Evolutionary conservation across 305 asterid species (phyloP), one percentile per base, ranked within the genome.

Genomic region (Plantago coronopus): DNA sequence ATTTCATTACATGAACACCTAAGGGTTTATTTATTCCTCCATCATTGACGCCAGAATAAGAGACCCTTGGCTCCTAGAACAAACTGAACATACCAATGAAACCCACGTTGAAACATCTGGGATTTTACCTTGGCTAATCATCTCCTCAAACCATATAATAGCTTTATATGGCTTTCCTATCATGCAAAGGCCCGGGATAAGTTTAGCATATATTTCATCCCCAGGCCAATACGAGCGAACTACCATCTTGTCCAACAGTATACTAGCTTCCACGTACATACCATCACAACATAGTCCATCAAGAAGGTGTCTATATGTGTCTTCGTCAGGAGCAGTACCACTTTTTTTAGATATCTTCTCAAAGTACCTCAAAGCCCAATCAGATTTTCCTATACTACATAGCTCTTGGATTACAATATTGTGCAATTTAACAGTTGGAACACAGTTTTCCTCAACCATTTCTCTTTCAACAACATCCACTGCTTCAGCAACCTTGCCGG

Each of bases 141-240:
- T 88, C 86, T 91, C 95, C 69, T 91, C 96, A 77, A 91, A 62
- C 85, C 85, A 84, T 79, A 84, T 31, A 48, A 78, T 73, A 43
- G 93, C 98, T 74, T 59, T 72, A 74, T 84, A 83, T 0, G 87
- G 69, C 57, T 63, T 78, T 14, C 86, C 84, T 29, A 57, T 71
- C 37, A 53, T 61, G 74, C 95, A 88, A 61, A 91, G 95, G 7
- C 95, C 93, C 37, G 17, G 64, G 18, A 91, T 83, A 31, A 88
- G 48, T 64, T 79, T 71, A 40, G 63, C 69, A 53, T 76, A 86
- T 17, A 73, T 72, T 49, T 73, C 83, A 72, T 69, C 83, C 29
- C 73, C 68, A 16, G 95, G 95, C 85, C 89, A 79, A 50, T 70
- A 75, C 10, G 83, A 71, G 31, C 73, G 72, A 31, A 69, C 65